Evolutionary conservation across 306 rosid species (phyloP).

Genomic region (Trifolium dubium): DNA sequence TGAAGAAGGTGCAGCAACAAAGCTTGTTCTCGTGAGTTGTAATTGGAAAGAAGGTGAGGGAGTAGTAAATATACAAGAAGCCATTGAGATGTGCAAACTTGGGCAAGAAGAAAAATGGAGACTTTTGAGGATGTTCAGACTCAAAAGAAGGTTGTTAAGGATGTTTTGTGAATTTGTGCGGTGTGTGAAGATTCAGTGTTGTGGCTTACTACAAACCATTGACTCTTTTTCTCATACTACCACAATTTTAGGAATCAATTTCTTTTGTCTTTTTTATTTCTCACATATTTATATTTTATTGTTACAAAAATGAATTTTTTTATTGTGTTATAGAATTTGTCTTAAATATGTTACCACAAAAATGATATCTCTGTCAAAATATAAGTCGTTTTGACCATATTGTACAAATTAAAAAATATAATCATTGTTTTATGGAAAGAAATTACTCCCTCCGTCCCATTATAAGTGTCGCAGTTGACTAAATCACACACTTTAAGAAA

Average conservation of each 20-base stretch:
- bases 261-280: no score
- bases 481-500: no score
- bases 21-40: slow-evolving; percentile 51
- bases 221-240: neutral
- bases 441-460: no score
- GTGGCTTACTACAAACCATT: slow-evolving; percentile 63
- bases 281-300: no score
- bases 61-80: slow-evolving; percentile 59
- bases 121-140: neutral
- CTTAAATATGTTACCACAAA: no score
- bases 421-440: no score
- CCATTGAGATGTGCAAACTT: slow-evolving; percentile 40
- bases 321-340: no score
- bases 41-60: slow-evolving; percentile 51
- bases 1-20: slow-evolving; percentile 49
- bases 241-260: neutral
- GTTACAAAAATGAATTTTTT: no score
- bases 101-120: neutral
- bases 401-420: no score
- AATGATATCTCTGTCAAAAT: no score
- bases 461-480: no score
- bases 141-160: neutral
- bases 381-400: no score
- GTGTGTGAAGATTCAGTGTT: slow-evolving; percentile 41
- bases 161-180: slow-evolving; percentile 43